Base-by-base conservation (phyloP, 306 rosid genomes). In the Elaeagnus macrophylla region DNA sequence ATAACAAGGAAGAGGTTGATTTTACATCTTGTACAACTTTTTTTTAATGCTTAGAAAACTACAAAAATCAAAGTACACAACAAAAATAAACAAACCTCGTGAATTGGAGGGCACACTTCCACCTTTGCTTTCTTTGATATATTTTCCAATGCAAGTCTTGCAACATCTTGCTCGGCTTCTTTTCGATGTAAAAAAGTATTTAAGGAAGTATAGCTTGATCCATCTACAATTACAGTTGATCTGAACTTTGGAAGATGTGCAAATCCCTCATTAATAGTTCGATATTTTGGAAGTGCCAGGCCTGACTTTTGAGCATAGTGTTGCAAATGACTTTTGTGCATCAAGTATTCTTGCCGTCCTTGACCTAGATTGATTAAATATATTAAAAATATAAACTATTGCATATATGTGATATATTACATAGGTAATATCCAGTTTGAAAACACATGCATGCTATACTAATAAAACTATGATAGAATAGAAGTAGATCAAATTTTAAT, bases 161-260 rank as follows among this genome's bases (percentile, higher is more conserved):
- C 82, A 10, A 19, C 84, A 3, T 77, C 80, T 2, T 85, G 79
- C 12, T 82, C 90, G 1, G 90, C 84, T 1, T 67, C 74, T 68
- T 61, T 77, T 32, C 74, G 53, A 0, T 46, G 57, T 1, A 44
- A 0, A 53, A 73, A 85, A 3, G 74, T 59, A 32, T 43, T 49
- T 2, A 65, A 19, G 1, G 81, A 63, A n/a, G 77, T 64, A 43
- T 62, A 77, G 9, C 1, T 2, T 6, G 14, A 60, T 20, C 73
- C 90, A 39, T 60, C 72, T 4, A 80, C 79, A 32, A 7, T 11
- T 20, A 85, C 87, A 0, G 66, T 68, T 6, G 83, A 68, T 47
- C 81, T 66, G 54, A 51, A 80, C 19, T 5, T 44, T 0, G 82
- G 81, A 7, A 18, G 32, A 61, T 73, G 68, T 0, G 0, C 12